Base-by-base conservation (phyloP, 805 yeast genomes). In the Candida maesae region DNA sequence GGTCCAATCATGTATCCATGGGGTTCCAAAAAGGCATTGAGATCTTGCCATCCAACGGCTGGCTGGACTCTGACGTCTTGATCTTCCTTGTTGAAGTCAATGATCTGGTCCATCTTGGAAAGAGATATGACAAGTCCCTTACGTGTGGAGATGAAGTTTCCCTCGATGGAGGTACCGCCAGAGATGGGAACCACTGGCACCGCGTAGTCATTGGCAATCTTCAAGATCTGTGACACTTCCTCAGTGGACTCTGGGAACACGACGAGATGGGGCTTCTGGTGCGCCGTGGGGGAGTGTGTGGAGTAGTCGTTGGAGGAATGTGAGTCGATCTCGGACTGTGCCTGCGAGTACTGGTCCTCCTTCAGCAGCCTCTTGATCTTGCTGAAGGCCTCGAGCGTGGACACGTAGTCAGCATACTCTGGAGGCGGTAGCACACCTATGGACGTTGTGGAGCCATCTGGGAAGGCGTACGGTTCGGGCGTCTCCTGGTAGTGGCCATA, bases 91-190 rank as follows among this genome's bases (percentile, higher is more conserved):
- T 84, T 77, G 26, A 85, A 60, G 19, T 65, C 65, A 3, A 84
- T 18, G 7, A 85, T 71, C 33, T 71, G 58, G 60, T 79, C 70
- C 84, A 85, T 75, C 39, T 71, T 63, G 13, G 78, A 66, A 29
- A 83, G 60, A 56, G 84, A 90, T 4, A 83, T 68, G 7, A 84
- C 74, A 21, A 86, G 72, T 2, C 85, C 84, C 5, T 73, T 68
- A 51, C 89, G 68, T 0, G 89, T 81, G 5, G 86, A 81, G 35
- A 81, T 69, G 58, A 78, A 81, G 55, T 85, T 89, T n/a, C 93
- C 95, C 59, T 85, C 95, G 31, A 85, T 64, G 0, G 91, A 81
- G 0, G 93, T 79, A 21, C 87, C 87, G 9, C 93, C 95, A 1
- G 87, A 75, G 43, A 64, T 82, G 2, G 93, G 89, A n/a, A 85